Evolutionary conservation across 768 basidiomycete genomes (phyloP).

Genomic region (Hericium coralloides): DNA sequence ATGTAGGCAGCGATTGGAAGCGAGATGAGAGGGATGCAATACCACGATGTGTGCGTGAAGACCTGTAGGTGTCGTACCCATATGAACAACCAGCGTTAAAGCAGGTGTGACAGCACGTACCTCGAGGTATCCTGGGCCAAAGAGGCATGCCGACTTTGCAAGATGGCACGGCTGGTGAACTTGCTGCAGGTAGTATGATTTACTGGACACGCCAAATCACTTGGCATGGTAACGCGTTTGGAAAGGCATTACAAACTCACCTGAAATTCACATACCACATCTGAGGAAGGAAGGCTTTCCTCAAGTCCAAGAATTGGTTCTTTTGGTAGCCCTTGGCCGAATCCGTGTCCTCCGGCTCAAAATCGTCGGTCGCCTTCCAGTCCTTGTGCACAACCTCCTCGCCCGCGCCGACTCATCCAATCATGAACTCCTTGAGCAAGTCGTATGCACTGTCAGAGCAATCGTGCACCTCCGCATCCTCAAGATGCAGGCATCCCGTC

Average conservation of each 20-base stretch:
- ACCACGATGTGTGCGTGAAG: constrained; percentile 86
- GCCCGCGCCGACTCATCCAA: constrained; percentile 74
- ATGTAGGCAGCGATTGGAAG: constrained; percentile 77
- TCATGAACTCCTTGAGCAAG: constrained; percentile 80
- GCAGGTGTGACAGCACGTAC: constrained; percentile 23
- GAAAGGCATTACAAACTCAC: constrained; percentile 26
- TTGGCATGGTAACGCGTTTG: neutral
- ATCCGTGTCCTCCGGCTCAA: constrained; percentile 87
- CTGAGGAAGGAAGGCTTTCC: constrained; percentile 76
- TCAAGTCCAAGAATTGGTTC: constrained; percentile 87
- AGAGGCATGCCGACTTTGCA: constrained; percentile 75
- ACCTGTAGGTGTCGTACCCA: constrained; percentile 32
- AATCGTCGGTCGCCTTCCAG: constrained; percentile 86
- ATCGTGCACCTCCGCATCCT: constrained; percentile 68
- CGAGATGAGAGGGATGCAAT: constrained; percentile 88
- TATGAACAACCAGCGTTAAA: neutral
- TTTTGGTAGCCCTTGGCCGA: constrained; percentile 72
- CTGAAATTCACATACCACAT: constrained; percentile 84
- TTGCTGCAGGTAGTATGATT: constrained; percentile 92
- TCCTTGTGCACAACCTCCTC: constrained; percentile 76
- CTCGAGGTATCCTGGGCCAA: constrained; percentile 77
- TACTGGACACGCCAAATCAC: constrained; percentile 35
- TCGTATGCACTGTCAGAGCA: constrained; percentile 90
- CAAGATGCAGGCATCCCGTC: constrained; percentile 87
- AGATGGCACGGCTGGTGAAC: constrained; percentile 95